Evolutionary conservation across 306 rosid genomes (phyloP).

Genomic region (Prunus salicina): DNA sequence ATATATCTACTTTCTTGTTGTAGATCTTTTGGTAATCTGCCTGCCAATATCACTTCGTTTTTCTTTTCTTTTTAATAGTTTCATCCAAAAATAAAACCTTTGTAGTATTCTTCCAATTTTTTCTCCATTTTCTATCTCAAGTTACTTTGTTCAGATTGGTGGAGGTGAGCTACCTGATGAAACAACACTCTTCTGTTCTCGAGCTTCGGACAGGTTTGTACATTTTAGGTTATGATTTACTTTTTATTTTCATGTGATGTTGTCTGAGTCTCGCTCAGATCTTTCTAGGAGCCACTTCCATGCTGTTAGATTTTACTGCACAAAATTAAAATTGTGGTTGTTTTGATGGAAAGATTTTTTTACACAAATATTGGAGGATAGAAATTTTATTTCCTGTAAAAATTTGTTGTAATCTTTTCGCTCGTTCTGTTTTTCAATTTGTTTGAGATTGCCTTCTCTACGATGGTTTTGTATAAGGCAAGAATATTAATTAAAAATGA

Average conservation of each 20-base stretch:
- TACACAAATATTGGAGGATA: not conserved
- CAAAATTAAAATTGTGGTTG: slow-evolving; percentile 1
- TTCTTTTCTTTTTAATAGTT: not conserved
- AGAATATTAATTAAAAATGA: too few relatives aligned
- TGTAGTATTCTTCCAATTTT: not conserved
- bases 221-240: slow-evolving; percentile 17
- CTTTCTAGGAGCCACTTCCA: slow-evolving; percentile 24
- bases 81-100: slow-evolving; percentile 11
- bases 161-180: slow-evolving; percentile 96
- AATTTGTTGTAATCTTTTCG: not conserved
- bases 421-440: too few relatives aligned
- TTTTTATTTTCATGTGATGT: slow-evolving; percentile 12
- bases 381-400: not conserved
- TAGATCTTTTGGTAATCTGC: not conserved
- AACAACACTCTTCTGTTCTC: slow-evolving; percentile 71
- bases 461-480: too few relatives aligned
- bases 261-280: not conserved
- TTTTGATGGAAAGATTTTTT: not conserved
- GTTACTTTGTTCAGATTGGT: slow-evolving; percentile 70
- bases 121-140: slow-evolving; percentile 26
- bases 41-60: not conserved
- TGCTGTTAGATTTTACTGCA: slow-evolving; percentile 36
- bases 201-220: slow-evolving; percentile 88
- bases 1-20: not conserved
- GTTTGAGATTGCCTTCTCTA: too few relatives aligned